Evolutionary conservation across 176 grass and related monocot genomes (phyloP).

Genomic region (Oryza coarctata): DNA sequence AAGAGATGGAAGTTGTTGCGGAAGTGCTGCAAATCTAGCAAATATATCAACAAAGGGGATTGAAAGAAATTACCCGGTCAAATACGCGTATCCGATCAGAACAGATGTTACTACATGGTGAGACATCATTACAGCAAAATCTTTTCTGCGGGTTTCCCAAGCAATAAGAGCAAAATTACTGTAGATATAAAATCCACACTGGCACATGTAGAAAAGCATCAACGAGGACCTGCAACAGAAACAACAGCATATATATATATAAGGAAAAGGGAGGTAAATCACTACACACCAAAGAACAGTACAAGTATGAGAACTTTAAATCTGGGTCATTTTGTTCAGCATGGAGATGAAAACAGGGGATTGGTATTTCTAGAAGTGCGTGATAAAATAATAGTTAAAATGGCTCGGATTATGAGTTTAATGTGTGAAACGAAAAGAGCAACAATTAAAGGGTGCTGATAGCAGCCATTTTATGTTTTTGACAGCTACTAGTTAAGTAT

Average conservation of each 20-base stretch:
- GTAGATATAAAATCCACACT: conserved; percentile 98
- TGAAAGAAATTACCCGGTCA: conserved; percentile 65
- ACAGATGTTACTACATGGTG: conserved; percentile 94
- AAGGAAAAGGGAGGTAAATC: conserved; percentile 27
- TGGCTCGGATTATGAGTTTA: background rate
- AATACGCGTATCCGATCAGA: conserved; percentile 84
- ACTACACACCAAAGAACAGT: conserved; percentile 22
- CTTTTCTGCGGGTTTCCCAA: conserved; percentile 99
- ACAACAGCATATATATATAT: conserved; percentile 20
- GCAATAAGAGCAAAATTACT: conserved; percentile 93
- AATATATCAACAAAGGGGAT: conserved; percentile 24
- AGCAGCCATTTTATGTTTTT: background rate
- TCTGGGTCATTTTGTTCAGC: background rate
- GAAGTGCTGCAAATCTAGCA: conserved; percentile 24
- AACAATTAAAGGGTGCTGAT: background rate
- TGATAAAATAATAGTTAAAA: background rate
- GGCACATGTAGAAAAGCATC: conserved; percentile 96
- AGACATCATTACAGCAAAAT: conserved; percentile 99
- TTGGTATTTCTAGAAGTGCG: background rate
- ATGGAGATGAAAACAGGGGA: conserved; percentile 10
- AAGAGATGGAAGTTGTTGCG: conserved; percentile 2
- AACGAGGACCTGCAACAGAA: conserved; percentile 52
- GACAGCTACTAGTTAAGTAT: background rate
- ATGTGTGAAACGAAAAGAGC: background rate
- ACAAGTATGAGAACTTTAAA: background rate